phyloP scores from a whole-genome alignment of 1,284 basidiomycete genomes.

The Ceratobasidium papillatum region DNA sequence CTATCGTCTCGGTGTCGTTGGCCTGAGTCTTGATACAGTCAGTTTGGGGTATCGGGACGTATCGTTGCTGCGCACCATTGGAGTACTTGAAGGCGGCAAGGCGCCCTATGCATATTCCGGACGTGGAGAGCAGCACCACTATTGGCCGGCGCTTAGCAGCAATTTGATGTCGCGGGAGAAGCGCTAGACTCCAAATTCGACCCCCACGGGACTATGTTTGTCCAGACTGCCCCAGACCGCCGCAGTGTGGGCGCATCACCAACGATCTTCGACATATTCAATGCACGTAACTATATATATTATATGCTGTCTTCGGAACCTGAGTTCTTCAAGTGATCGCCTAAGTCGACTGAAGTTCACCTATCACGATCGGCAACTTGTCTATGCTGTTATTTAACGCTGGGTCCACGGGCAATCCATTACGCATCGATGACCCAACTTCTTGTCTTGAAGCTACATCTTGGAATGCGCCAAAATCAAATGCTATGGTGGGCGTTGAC shows the following conservation, averaged over 20 bases:
- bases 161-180: slow-evolving; percentile 21
- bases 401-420: too few relatives aligned
- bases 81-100: slow-evolving; percentile 16
- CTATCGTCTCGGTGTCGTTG: slow-evolving; percentile 33
- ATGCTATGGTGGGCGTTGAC: too few relatives aligned
- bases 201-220: background rate
- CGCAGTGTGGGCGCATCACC: background rate
- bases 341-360: too few relatives aligned
- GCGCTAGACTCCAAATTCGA: slow-evolving; percentile 6
- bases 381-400: too few relatives aligned
- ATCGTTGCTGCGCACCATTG: slow-evolving; percentile 9
- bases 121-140: slow-evolving; percentile 16
- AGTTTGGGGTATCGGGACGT: background rate
- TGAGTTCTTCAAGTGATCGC: background rate
- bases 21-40: slow-evolving; percentile 2
- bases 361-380: too few relatives aligned
- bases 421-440: too few relatives aligned
- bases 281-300: background rate
- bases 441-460: too few relatives aligned
- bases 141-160: slow-evolving; percentile 10
- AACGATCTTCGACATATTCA: background rate
- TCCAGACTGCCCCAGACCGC: background rate
- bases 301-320: background rate
- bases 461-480: too few relatives aligned
- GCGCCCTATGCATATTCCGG: slow-evolving; percentile 37